Evolutionary conservation across 768 basidiomycete genomes (phyloP), one percentile per base, ranked within the genome.

Genomic region (Udeniomyces megalosporus): DNA sequence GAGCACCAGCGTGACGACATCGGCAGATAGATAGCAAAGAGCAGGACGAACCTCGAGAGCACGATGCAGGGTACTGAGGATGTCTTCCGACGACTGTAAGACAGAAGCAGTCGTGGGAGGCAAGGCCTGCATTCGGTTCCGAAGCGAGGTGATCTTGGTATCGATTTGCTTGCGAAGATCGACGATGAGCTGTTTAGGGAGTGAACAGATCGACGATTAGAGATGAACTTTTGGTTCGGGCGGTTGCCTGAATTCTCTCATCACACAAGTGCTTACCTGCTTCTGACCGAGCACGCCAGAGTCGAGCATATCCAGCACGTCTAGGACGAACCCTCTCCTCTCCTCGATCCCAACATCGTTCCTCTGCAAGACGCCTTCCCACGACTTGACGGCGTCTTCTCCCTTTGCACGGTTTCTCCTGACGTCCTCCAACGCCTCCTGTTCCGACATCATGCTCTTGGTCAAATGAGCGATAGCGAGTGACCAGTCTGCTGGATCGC

Each of bases 271-370:
- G 52, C 60, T 53, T 31, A 61, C 60, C 45, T 44, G 29, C 8
- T 34, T 31, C 24, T 63, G 32, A 15, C 45, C 45, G 38, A 58
- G 28, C 15, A 52, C 50, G 17, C 54, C 34, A 32, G 48, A 48
- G 20, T 63, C 62, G 7, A 63, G 49, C 34, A 63, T 54, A 42
- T 63, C 62, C 26, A 63, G 29, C 48, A 63, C 62, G 17, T 63
- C 62, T n/a, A 63, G 34, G 0, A 63, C 62, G 10, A 63, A 63
- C 22, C 62, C 57, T 12, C 62, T 34, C 17, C 62, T 38, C 56
- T 63, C 62, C 62, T 63, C 62, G 15, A 63, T 63, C 28, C 62
- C 62, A 0, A 63, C 62, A n/a, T 58, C 55, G 56, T 63, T 63
- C 38, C 62, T 42, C 31, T 63, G 62, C 29, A 63, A 35, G 20